phyloP scores from a whole-genome alignment of 257 asterid species.

The Verbena officinalis region DNA sequence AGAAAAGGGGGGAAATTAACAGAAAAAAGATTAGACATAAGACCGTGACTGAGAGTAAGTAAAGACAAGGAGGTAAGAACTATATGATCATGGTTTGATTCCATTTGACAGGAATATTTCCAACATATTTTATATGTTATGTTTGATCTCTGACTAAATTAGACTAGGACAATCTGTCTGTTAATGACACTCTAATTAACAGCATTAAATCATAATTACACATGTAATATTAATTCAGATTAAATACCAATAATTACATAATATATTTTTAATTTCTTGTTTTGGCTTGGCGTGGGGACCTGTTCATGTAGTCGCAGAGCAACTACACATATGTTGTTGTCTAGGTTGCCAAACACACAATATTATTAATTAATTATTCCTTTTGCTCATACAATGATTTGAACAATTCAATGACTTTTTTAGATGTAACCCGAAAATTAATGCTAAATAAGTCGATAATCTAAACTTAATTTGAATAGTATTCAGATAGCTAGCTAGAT shows the following conservation, averaged over 20 bases:
- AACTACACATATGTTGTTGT: too few relatives aligned
- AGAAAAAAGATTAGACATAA: slow-evolving; percentile 18
- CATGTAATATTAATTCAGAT: neutral
- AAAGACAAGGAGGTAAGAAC: slow-evolving; percentile 22
- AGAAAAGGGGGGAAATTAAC: neutral
- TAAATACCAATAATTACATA: neutral
- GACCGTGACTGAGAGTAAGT: slow-evolving; percentile 25
- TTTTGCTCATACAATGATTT: too few relatives aligned
- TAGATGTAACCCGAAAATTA: too few relatives aligned
- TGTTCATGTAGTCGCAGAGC: too few relatives aligned
- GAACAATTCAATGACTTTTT: too few relatives aligned
- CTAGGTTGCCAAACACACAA: too few relatives aligned
- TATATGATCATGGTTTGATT: slow-evolving; percentile 35
- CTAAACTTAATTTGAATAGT: too few relatives aligned
- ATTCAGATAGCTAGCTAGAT: too few relatives aligned
- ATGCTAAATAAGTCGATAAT: too few relatives aligned
- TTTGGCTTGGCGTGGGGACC: too few relatives aligned
- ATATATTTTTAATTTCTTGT: neutral
- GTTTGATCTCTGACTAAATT: slow-evolving; percentile 25
- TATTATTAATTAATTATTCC: too few relatives aligned
- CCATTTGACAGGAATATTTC: slow-evolving; percentile 43
- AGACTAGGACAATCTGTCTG: slow-evolving; percentile 17
- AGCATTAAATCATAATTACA: slow-evolving; percentile 8
- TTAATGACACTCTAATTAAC: slow-evolving; percentile 16
- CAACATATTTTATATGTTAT: slow-evolving; percentile 21